These are phyloP conservation scores for Dactylonectria estremocensis DNA, from an alignment of 2,329 filamentous ascomycete species.

Conservation along the genomic window DNA sequence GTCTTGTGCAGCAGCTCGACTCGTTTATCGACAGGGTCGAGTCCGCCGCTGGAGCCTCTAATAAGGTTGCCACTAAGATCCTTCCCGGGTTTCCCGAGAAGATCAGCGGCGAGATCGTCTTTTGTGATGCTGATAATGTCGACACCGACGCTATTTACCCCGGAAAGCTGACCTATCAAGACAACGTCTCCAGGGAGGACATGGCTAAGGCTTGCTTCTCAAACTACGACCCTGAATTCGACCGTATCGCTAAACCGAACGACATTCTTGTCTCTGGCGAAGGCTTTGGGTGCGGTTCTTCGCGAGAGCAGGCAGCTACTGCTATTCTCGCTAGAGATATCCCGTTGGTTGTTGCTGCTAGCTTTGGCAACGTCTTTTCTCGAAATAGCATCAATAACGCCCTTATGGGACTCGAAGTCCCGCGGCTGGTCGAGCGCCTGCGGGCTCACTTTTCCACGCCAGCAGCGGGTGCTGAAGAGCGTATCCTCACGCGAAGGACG, in stretches of 20 bases:
- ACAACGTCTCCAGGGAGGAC: constrained; percentile 80
- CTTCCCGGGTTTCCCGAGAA: constrained; percentile 89
- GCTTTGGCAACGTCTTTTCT: too few relatives aligned
- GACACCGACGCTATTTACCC: constrained; percentile 96
- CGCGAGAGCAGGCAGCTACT: constrained; percentile 82
- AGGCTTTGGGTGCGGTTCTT: constrained; percentile 92
- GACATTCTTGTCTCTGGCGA: constrained; percentile 90
- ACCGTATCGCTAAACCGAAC: constrained; percentile 71
- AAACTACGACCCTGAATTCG: constrained; percentile 88
- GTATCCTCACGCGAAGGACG: too few relatives aligned
- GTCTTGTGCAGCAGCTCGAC: too few relatives aligned
- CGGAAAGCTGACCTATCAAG: constrained; percentile 92
- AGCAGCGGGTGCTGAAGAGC: too few relatives aligned
- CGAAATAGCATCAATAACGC: too few relatives aligned
- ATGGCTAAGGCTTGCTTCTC: constrained; percentile 96
- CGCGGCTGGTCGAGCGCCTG: too few relatives aligned
- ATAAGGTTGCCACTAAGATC: constrained; percentile 83
- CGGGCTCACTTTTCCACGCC: too few relatives aligned
- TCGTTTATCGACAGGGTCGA: too few relatives aligned
- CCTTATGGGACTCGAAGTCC: too few relatives aligned
- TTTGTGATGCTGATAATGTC: constrained; percentile 66
- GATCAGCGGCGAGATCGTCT: constrained; percentile 89
- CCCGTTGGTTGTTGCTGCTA: too few relatives aligned
- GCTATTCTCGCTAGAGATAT: too few relatives aligned
- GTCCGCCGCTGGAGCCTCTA: too few relatives aligned